phyloP scores from a whole-genome alignment of 2,329 filamentous ascomycete species.

The Phialemoniopsis sp. region DNA sequence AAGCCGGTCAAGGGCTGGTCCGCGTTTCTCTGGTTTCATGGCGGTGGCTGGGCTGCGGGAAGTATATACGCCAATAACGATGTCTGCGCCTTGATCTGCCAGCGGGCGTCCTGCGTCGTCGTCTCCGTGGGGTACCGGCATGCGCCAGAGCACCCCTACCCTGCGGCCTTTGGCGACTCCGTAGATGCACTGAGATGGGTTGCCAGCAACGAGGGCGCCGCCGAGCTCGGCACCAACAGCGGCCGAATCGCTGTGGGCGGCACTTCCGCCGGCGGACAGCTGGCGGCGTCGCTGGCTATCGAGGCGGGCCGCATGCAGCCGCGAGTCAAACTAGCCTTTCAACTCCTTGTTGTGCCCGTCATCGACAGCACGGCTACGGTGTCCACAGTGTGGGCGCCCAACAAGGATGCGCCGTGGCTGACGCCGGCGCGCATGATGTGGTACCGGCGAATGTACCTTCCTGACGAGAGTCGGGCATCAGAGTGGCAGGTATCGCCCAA shows the following conservation, averaged over 20 bases:
- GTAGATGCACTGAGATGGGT: constrained; percentile 6
- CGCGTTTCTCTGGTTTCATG: constrained; percentile 32
- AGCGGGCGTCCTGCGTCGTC: constrained; percentile 11
- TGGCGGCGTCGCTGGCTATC: constrained; percentile 25
- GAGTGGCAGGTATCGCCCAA: constrained; percentile 27
- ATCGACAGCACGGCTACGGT: constrained; percentile 2
- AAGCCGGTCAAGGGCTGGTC: constrained; percentile 24
- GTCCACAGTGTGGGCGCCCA: neutral
- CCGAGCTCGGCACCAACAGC: constrained; percentile 25
- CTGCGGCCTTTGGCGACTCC: constrained; percentile 2
- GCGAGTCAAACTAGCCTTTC: neutral
- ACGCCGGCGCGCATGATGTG: constrained; percentile 26
- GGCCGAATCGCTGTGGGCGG: constrained; percentile 39
- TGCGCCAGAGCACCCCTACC: constrained; percentile 13
- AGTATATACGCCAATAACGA: constrained; percentile 25
- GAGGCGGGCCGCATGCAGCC: no score
- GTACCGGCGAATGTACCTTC: constrained; percentile 28
- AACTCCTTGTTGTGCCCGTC: constrained; percentile 3
- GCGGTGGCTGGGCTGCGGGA: constrained; percentile 33
- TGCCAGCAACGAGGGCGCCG: no score
- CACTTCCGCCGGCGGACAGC: constrained; percentile 40
- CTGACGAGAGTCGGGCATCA: constrained; percentile 13
- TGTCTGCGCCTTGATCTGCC: constrained; percentile 24
- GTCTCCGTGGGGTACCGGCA: constrained; percentile 19
- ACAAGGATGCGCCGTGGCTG: constrained; percentile 18